phyloP scores from a whole-genome alignment of 805 yeast species.

The Candida ortonii region DNA sequence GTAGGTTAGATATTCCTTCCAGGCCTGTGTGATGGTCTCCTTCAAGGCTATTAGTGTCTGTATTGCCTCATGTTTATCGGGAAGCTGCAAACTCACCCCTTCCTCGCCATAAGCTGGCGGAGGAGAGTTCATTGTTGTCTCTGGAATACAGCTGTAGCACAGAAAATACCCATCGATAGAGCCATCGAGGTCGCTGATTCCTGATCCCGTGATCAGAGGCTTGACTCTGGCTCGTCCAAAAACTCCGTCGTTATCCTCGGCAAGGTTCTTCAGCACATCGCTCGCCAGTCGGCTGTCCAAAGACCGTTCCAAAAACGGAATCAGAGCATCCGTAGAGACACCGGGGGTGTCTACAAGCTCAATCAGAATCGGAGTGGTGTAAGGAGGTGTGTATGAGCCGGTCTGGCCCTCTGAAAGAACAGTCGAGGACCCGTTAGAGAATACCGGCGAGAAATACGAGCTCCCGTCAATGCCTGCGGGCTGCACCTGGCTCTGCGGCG shows the following conservation, averaged over 20 bases:
- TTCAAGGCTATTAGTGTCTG: conserved; percentile 46
- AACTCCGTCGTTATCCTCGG: conserved; percentile 37
- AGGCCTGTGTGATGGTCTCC: conserved; percentile 63
- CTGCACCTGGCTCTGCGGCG: conserved; percentile 6
- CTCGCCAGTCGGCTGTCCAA: conserved; percentile 58
- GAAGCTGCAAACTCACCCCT: conserved; percentile 1
- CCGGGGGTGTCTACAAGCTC: conserved; percentile 78
- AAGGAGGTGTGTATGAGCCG: conserved; percentile 43
- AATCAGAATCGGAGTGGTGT: conserved; percentile 55
- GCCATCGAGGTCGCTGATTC: conserved; percentile 75
- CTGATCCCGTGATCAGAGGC: conserved; percentile 71
- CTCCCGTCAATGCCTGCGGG: conserved; percentile 1
- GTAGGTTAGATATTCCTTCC: conserved; percentile 63
- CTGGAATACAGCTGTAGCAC: conserved; percentile 68
- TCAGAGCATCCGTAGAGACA: conserved; percentile 60
- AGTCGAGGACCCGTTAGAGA: conserved; percentile 13
- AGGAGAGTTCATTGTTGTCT: conserved; percentile 32
- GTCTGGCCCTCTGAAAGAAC: conserved; percentile 10
- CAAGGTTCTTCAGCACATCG: conserved; percentile 57
- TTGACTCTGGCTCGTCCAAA: conserved; percentile 41
- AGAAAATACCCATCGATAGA: conserved; percentile 71
- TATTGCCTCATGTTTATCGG: conserved; percentile 22
- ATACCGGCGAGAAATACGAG: conserved; percentile 12
- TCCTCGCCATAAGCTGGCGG: conserved; percentile 52
- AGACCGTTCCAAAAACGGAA: conserved; percentile 75